These are phyloP conservation scores for Talaromyces sp. DNA, from an alignment of 2,329 filamentous ascomycete genomes.

Conservation along the genomic window DNA sequence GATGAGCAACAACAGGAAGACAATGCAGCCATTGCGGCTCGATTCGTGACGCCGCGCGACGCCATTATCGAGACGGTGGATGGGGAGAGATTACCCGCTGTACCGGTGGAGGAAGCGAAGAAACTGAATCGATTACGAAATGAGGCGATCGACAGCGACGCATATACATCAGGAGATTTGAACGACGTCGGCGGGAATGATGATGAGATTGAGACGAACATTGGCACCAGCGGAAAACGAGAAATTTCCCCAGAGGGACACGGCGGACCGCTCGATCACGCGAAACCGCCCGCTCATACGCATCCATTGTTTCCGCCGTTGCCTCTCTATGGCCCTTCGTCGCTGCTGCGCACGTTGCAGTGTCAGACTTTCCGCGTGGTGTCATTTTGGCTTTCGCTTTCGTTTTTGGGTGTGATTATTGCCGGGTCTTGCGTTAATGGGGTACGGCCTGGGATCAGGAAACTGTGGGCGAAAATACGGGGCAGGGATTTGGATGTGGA, in stretches of 20 bases:
- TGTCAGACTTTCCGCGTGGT: constrained; percentile 62
- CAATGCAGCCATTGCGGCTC: constrained; percentile 25
- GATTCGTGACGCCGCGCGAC: constrained; percentile 62
- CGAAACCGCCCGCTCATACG: constrained; percentile 50
- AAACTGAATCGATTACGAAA: constrained; percentile 57
- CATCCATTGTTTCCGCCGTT: constrained; percentile 81
- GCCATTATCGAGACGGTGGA: constrained; percentile 67
- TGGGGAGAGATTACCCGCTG: constrained; percentile 63
- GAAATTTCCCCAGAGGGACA: constrained; percentile 4
- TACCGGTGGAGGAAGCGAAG: constrained; percentile 67
- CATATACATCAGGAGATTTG: not conserved
- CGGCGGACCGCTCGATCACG: constrained; percentile 11
- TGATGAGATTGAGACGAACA: not conserved
- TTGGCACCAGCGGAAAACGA: not conserved
- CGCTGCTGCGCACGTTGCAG: constrained; percentile 62
- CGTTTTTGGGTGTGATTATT: constrained; percentile 73
- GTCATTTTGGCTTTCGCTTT: constrained; percentile 72
- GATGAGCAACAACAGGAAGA: not conserved
- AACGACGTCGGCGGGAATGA: not conserved
- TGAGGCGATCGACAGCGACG: constrained; percentile 21
- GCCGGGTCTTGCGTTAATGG: constrained; percentile 68
- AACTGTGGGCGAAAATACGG: constrained; percentile 54
- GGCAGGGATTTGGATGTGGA: constrained; percentile 58
- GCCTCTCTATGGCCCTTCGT: constrained; percentile 75
- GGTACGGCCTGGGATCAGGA: constrained; percentile 52